Conservation (phyloP, 129 eudicot genomes). For the Lactuca sativa region DNA sequence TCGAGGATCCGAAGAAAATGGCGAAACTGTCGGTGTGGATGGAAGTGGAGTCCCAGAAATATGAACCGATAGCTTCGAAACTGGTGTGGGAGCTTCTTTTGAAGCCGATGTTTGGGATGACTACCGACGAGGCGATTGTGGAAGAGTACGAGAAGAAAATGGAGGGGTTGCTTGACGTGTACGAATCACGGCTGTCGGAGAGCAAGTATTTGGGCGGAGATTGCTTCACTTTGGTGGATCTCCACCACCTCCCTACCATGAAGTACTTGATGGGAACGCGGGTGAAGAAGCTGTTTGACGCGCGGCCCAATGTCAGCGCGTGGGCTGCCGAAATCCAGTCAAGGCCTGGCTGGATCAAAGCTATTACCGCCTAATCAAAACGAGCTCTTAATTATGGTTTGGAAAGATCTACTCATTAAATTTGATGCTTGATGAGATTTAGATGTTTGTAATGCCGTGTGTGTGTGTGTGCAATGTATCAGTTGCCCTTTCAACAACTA, state of each 20-base stretch:
- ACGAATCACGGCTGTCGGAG: conserved; percentile 42
- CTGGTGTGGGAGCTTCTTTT: conserved; percentile 25
- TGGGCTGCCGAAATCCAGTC: conserved; percentile 32
- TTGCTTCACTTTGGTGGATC: conserved; percentile 48
- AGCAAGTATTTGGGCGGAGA: conserved; percentile 60
- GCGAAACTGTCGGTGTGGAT: conserved; percentile 31
- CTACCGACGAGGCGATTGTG: conserved; percentile 23
- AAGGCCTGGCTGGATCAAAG: conserved; percentile 29
- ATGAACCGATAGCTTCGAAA: conserved; percentile 7
- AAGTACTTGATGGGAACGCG: conserved; percentile 32
- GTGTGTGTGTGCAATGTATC: conserved; percentile 4
- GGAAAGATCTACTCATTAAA: not conserved
- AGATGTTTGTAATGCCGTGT: not conserved
- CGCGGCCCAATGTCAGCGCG: conserved; percentile 26
- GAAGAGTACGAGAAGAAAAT: conserved; percentile 36
- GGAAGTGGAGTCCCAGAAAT: conserved; percentile 33
- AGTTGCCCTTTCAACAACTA: too few relatives aligned
- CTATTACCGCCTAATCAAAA: not conserved
- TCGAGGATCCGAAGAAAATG: conserved; percentile 33
- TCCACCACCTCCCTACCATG: conserved; percentile 39
- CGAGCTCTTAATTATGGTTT: not conserved
- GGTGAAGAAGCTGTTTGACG: conserved; percentile 32
- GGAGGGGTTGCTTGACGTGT: conserved; percentile 46
- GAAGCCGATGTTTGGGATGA: conserved; percentile 17
- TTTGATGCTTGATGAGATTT: not conserved